Evolutionary conservation across 805 yeast species (phyloP).

Genomic region (Diddensiella caesifluorescens): DNA sequence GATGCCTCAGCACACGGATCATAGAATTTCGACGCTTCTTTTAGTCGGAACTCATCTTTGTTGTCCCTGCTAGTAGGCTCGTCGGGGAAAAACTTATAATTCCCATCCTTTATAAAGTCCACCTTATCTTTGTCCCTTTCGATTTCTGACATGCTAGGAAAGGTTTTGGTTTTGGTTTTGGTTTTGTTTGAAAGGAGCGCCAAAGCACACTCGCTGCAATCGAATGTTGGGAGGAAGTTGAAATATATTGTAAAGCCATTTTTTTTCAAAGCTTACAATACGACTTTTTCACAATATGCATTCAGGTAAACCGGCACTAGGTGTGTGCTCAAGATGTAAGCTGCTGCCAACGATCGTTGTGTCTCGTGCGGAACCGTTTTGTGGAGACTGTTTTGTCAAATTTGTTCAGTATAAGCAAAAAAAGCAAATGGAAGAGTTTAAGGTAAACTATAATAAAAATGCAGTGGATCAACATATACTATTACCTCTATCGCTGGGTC

Average conservation of each 20-base stretch:
- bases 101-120: conserved; percentile 54
- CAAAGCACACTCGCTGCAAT: too few relatives aligned
- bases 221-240: too few relatives aligned
- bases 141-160: conserved; percentile 4
- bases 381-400: conserved; percentile 60
- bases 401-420: conserved; percentile 78
- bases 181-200: neutral
- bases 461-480: conserved; percentile 44
- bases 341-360: conserved; percentile 37
- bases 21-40: conserved; percentile 77
- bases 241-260: too few relatives aligned
- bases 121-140: conserved; percentile 39
- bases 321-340: conserved; percentile 48
- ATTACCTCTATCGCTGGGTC: conserved; percentile 62
- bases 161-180: neutral
- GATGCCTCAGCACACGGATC: conserved; percentile 93
- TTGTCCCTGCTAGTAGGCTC: conserved; percentile 71
- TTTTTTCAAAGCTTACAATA: too few relatives aligned
- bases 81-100: conserved; percentile 77
- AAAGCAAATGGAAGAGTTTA: conserved; percentile 72
- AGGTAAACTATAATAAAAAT: conserved; percentile 57
- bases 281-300: neutral
- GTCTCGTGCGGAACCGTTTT: conserved; percentile 61
- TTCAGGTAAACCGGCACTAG: neutral
- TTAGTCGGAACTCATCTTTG: conserved; percentile 60